Evolutionary conservation across 2,329 filamentous ascomycete species (phyloP).

Genomic region (Colletotrichum karsti): DNA sequence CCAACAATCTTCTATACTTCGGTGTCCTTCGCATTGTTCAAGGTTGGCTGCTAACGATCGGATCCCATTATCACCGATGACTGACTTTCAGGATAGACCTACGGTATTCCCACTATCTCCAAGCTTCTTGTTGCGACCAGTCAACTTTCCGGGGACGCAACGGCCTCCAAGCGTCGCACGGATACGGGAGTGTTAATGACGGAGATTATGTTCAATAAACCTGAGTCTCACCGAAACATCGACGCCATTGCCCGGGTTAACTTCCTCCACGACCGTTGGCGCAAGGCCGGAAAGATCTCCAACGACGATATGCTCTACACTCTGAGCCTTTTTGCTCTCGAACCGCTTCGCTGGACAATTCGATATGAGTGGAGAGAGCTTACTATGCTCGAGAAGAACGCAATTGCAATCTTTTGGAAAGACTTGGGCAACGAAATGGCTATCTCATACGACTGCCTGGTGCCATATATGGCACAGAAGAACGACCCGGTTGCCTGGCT

Average conservation of each 20-base stretch:
- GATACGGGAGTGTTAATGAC: conserved; percentile 59
- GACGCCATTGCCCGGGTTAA: conserved; percentile 71
- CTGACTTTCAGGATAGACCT: conserved; percentile 36
- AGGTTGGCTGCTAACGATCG: conserved; percentile 41
- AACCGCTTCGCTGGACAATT: conserved; percentile 62
- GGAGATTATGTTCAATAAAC: conserved; percentile 55
- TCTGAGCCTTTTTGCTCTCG: conserved; percentile 64
- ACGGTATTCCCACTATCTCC: conserved; percentile 65
- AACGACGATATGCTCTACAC: conserved; percentile 74
- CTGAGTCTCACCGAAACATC: conserved; percentile 50
- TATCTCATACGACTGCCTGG: conserved; percentile 55
- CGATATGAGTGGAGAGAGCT: conserved; percentile 65
- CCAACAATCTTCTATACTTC: conserved; percentile 59
- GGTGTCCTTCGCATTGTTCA: conserved; percentile 67
- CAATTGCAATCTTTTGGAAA: conserved; percentile 66
- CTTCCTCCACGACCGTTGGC: conserved; percentile 67
- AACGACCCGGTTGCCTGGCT: conserved; percentile 61
- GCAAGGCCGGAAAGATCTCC: conserved; percentile 64
- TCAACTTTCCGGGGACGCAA: conserved; percentile 51
- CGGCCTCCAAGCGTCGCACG: conserved; percentile 59
- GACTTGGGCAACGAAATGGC: conserved; percentile 63
- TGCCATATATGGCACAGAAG: conserved; percentile 47
- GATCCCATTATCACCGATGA: fast-evolving
- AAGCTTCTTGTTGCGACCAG: conserved; percentile 55
- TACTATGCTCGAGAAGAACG: conserved; percentile 63